A percentile compares a stretch with the other conserved stretches of the same genome.
Evolutionary conservation across 75 land plant genomes (phyloP).

Genomic region (Cunninghamia lanceolata): DNA sequence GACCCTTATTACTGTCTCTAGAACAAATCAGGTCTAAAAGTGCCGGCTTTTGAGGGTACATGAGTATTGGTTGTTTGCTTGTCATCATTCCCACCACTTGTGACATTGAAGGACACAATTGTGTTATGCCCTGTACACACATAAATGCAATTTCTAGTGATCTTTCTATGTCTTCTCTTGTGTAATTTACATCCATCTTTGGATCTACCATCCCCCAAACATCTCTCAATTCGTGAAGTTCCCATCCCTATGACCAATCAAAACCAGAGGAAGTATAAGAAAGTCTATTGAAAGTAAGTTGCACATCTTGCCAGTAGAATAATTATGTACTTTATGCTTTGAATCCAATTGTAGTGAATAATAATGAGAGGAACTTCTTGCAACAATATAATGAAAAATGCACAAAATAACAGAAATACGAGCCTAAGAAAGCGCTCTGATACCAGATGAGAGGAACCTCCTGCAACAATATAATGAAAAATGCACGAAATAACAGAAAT

Average conservation of each 20-base stretch:
- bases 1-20: too few species aligned
- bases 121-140: not conserved
- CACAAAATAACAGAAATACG: too few species aligned
- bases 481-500: too few species aligned
- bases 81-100: not conserved
- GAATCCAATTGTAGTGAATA: too few species aligned
- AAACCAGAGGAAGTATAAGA: not conserved
- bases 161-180: not conserved
- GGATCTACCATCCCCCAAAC: not conserved
- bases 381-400: too few species aligned
- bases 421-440: too few species aligned
- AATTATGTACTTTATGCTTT: too few species aligned
- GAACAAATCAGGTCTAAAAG: not conserved
- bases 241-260: not conserved
- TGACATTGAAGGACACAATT: not conserved
- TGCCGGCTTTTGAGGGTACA: not conserved
- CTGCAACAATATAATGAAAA: too few species aligned
- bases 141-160: not conserved
- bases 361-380: too few species aligned
- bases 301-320: too few species aligned
- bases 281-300: too few species aligned
- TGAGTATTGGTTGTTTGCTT: not conserved
- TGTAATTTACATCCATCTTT: not conserved
- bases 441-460: too few species aligned
- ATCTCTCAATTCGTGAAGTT: not conserved